Evolutionary conservation across 2,329 filamentous ascomycete genomes (phyloP), one percentile per base, ranked within the genome.

Genomic region (Fusarium chlamydosporum): DNA sequence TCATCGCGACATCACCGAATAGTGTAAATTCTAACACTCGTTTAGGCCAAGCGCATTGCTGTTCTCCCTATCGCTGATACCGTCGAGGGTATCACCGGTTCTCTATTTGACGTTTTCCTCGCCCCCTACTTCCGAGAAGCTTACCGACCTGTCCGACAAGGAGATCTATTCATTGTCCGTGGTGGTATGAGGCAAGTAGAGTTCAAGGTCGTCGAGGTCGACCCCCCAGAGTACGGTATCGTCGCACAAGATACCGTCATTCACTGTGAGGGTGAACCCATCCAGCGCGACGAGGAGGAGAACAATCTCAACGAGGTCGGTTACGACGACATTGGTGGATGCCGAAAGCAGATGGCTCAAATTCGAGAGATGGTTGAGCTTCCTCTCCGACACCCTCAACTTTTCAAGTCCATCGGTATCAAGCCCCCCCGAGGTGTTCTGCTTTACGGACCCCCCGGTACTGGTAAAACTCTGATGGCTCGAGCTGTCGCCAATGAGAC

Each of bases 361-460:
- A 97, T 99, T 76, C 93, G 96, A 79, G 96, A 99, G 82, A 90
- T 99, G 87, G 96, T 99, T 71, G 96, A 99, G 87, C 86, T 99
- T 74, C 96, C 96, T 66, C 88, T 99, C 67, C 91, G 96, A 77
- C 96, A 99, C 82, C 96, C 96, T 65, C 96, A 98, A 82, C 91
- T 99, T 51, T 99, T 99, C 92, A 99, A 98, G 88, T 98, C 95
- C 40, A 98, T 99, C 78, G 96, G 96, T 89, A 97, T 99, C 85
- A 99, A 99, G 89, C 96, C 96, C 57, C 96, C 96, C 45, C 94
- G 96, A 77, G 96, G 96, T 89, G 97, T 98, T 77, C 88, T 99
- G 78, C 93, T 99, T 78, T 95, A 92, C 80, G 96, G 96, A 71
- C 96, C 96, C 76, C 96, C 96, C 12, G 96, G 96, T 92, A 98